Conservation (phyloP, 2,329 filamentous ascomycete species). For the Scytalidium lignicola region DNA sequence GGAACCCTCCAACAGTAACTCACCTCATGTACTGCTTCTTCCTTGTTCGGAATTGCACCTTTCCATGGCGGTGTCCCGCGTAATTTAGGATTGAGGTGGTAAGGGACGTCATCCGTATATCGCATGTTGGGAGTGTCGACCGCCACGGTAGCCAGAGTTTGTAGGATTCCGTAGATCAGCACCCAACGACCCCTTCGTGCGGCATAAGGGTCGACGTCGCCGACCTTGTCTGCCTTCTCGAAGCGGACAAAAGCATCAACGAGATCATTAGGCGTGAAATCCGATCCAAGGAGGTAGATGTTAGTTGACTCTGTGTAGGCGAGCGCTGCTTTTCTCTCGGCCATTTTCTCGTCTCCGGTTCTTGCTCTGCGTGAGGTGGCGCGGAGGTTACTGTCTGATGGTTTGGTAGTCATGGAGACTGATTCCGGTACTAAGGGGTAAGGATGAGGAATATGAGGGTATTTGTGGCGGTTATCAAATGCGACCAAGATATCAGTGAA, state of each 20-base stretch:
- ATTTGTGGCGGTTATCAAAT: slow-evolving; percentile 58
- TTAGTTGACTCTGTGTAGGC: slow-evolving; percentile 58
- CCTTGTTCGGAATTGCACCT: slow-evolving; percentile 21
- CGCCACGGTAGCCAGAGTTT: slow-evolving; percentile 53
- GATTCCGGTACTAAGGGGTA: slow-evolving; percentile 59
- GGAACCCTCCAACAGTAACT: slow-evolving; percentile 28
- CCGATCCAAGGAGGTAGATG: slow-evolving; percentile 48
- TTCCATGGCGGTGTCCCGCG: slow-evolving; percentile 54
- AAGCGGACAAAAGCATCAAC: slow-evolving; percentile 52
- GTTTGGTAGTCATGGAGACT: slow-evolving; percentile 29
- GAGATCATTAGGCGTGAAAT: slow-evolving; percentile 47
- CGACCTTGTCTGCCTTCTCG: slow-evolving; percentile 48
- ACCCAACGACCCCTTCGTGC: slow-evolving; percentile 57
- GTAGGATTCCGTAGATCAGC: slow-evolving; percentile 54
- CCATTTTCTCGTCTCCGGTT: slow-evolving; percentile 17
- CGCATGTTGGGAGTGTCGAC: slow-evolving; percentile 51
- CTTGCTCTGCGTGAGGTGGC: slow-evolving; percentile 12
- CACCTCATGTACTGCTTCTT: slow-evolving; percentile 23
- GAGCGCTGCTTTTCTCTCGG: slow-evolving; percentile 28
- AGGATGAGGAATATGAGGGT: slow-evolving; percentile 62
- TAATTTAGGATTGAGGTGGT: slow-evolving; percentile 52
- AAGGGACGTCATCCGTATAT: slow-evolving; percentile 47
- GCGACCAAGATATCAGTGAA: slow-evolving; percentile 62
- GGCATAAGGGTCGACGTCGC: slow-evolving; percentile 46
- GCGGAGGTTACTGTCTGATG: slow-evolving; percentile 12